phyloP scores from a whole-genome alignment of 2,329 filamentous ascomycete species.

The Trichoderma arundinaceum region DNA sequence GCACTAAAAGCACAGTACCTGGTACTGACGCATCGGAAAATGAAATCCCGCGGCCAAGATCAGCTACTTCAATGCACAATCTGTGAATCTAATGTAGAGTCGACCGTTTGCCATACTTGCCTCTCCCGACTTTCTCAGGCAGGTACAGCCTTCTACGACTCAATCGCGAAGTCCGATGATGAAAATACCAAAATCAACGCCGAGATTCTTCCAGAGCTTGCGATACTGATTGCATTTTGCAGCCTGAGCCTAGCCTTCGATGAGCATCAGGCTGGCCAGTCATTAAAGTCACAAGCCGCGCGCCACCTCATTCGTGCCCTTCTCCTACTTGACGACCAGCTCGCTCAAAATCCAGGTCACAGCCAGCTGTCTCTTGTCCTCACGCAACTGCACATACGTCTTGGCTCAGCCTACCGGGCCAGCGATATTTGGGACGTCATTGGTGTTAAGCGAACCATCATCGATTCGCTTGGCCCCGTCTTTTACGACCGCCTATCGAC shows the following conservation, averaged over 20 bases:
- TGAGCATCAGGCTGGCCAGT: not conserved
- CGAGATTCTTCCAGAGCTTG: slow-evolving; percentile 43
- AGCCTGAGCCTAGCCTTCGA: slow-evolving; percentile 42
- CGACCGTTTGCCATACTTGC: slow-evolving; percentile 35
- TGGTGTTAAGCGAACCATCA: slow-evolving; percentile 62
- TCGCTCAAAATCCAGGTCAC: slow-evolving; percentile 53
- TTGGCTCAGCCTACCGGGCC: slow-evolving; percentile 57
- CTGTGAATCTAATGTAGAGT: slow-evolving; percentile 36
- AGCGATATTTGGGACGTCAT: slow-evolving; percentile 57
- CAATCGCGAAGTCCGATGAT: slow-evolving; percentile 18
- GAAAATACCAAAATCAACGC: slow-evolving; percentile 23
- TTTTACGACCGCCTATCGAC: slow-evolving; percentile 62
- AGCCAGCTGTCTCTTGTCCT: slow-evolving; percentile 56
- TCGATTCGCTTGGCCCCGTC: slow-evolving; percentile 61
- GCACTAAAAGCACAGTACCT: slow-evolving; percentile 54
- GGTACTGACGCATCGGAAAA: slow-evolving; percentile 47
- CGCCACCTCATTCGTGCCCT: slow-evolving; percentile 55
- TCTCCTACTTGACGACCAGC: slow-evolving; percentile 56
- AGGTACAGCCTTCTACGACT: slow-evolving; percentile 35
- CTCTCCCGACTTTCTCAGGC: slow-evolving; percentile 37
- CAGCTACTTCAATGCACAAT: slow-evolving; percentile 38
- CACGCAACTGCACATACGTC: slow-evolving; percentile 56
- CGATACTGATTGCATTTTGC: slow-evolving; percentile 45
- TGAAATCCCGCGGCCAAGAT: slow-evolving; percentile 35
- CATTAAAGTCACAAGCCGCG: slow-evolving; percentile 31